Evolutionary conservation across 768 basidiomycete species (phyloP).

Genomic region (Fomitopsis serialis): DNA sequence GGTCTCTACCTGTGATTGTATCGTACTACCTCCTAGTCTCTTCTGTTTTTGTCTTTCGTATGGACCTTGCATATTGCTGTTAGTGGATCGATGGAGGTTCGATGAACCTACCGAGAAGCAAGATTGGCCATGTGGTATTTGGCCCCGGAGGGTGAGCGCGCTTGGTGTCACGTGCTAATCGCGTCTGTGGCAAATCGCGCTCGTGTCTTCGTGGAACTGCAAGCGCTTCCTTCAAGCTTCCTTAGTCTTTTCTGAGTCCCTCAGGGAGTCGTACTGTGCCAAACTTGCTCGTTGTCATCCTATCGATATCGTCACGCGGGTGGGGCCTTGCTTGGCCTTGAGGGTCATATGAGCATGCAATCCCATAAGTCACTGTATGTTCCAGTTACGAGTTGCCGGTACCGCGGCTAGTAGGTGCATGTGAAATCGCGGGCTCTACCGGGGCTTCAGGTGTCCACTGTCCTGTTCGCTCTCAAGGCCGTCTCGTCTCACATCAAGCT

Average conservation of each 20-base stretch:
- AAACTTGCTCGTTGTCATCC: too few relatives aligned
- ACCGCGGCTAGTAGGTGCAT: not conserved
- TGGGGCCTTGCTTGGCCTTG: too few relatives aligned
- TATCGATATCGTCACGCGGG: too few relatives aligned
- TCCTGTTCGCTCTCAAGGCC: too few relatives aligned
- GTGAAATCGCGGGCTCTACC: not conserved
- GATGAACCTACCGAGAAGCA: too few relatives aligned
- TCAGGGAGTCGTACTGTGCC: not conserved
- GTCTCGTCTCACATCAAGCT: not conserved
- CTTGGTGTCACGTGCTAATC: not conserved
- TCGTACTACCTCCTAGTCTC: not conserved
- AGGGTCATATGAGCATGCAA: too few relatives aligned
- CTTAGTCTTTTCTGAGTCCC: not conserved
- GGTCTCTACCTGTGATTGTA: slow-evolving; percentile 66
- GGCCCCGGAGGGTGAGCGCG: not conserved
- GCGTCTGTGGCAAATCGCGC: not conserved
- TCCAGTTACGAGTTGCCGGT: too few relatives aligned
- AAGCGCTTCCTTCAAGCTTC: too few relatives aligned
- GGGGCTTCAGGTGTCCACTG: too few relatives aligned
- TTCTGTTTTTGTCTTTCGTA: not conserved
- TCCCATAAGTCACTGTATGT: too few relatives aligned
- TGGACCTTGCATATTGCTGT: not conserved
- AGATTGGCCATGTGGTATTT: not conserved
- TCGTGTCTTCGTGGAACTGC: not conserved
- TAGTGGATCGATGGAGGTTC: not conserved